Evolutionary conservation across 495 filamentous ascomycete species (phyloP), one percentile per base, ranked within the genome.

Genomic region (Polyplosphaeria fusca): DNA sequence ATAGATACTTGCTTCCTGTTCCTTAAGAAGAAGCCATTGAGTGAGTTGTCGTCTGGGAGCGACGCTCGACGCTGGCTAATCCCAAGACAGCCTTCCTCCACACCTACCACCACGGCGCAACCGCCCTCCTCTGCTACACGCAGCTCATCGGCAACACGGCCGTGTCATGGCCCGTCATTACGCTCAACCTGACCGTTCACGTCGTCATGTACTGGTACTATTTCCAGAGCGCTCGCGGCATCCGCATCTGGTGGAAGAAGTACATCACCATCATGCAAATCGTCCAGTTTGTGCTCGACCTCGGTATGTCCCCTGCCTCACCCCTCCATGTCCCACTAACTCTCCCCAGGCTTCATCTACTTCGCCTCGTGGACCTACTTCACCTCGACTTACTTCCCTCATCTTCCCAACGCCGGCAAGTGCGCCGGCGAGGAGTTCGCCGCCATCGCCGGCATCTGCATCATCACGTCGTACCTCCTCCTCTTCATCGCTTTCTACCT

Each of bases 401-500:
- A 80, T 76, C 76, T 93, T 60, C 92, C 92, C 18, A 93, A 86
- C 68, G 71, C 76, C 27, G 93, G 93, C 65, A 76, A 82, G 58
- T 98, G 93, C 68, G 90, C 93, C 14, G 93, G 93, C 63, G 93
- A 96, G 79, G 93, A 98, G 76, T 97, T 95, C 67, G 93, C 93
- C 47, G 93, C 93, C 23, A 88, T 96, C 70, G 82, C 91, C 47
- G 93, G 93, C 64, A 92, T 96, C 52, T 89, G 78, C 54, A 94
- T 96, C 67, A 75, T 98, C 65, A 88, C 79, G 75, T 93, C 87
- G 39, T 98, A 98, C 80, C 83, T 98, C 52, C 77, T 96, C 60
- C 87, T 98, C 53, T 98, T 98, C 82, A 95, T 98, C 77, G 90
- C 86, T 46, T 98, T 98, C 86, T 98, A 98, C 81, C 77, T 94